Conservation (phyloP, 192 early-diverging fungal genomes). For the Backusella westeae region DNA sequence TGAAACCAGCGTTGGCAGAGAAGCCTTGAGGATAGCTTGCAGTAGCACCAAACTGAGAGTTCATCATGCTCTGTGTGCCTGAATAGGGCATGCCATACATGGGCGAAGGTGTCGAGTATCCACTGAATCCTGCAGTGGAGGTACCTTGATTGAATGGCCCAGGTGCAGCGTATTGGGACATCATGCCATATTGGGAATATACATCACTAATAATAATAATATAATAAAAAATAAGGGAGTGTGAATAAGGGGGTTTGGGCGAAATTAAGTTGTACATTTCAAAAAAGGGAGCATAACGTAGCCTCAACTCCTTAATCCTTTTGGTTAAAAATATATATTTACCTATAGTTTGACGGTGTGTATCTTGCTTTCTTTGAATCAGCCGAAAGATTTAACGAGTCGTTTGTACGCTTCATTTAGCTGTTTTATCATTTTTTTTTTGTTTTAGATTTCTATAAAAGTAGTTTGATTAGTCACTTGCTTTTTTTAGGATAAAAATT, state of each 20-base stretch:
- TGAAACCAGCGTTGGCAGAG: background rate
- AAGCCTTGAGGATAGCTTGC: background rate
- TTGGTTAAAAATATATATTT: background rate
- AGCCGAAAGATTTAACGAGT: background rate
- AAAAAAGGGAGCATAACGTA: background rate
- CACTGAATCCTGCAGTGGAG: background rate
- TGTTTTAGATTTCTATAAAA: background rate
- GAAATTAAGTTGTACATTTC: background rate
- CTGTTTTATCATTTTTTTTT: background rate
- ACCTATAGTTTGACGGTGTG: background rate
- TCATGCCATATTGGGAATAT: slow-evolving; percentile 24
- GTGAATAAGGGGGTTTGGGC: background rate
- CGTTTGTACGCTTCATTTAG: background rate
- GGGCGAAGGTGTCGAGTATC: background rate
- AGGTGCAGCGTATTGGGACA: slow-evolving; percentile 10
- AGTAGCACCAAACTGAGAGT: background rate
- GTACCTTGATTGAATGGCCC: background rate
- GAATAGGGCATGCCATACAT: background rate
- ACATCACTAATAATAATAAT: slow-evolving; percentile 10
- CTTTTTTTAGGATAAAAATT: background rate
- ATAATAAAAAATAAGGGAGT: background rate
- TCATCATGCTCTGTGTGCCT: slow-evolving; percentile 9
- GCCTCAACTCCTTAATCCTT: background rate
- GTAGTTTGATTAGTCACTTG: background rate
- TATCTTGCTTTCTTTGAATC: slow-evolving; percentile 8